Base-by-base conservation (phyloP, 1,139 yeast genomes). In the Candida mesenterica region DNA sequence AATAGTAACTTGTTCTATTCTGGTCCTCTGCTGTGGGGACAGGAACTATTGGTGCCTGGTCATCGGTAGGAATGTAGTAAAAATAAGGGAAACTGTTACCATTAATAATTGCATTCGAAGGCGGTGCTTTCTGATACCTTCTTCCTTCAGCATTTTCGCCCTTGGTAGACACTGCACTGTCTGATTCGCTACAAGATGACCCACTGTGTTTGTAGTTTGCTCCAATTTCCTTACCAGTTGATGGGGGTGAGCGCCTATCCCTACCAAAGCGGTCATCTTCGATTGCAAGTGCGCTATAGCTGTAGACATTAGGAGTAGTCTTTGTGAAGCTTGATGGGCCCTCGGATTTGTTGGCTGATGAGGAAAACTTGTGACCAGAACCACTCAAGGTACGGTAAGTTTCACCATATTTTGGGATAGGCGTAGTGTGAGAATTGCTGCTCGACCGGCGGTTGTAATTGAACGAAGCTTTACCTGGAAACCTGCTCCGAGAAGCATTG, bases 41-140 rank as follows among this genome's bases (percentile, higher is more conserved):
- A 6, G 22, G 9, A 19, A 9, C 22, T 19, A 6, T 9, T 6
- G 22, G 22, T 19, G 22, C 22, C 6, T 19, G 6, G 22, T 6
- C 22, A 19, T 19, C 22, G 24, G 39, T 44, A 12, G 61, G 61
- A 17, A 57, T 44, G 38, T 55, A 55, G 41, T 53, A 55, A 36
- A 50, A 57, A 30, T 49, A 53, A 6, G 60, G 57, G 15, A 29
- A 14, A 12, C 15, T 20, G 14, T 19, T 28, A 8, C 31, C 13
- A n/a, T n/a, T 14, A 14, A 10, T 9, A 5, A 5, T 10, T 6
- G n/a, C n/a, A n/a, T n/a, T n/a, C n/a, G n/a, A n/a, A n/a, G n/a
- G n/a, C n/a, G n/a, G n/a, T n/a, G n/a, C n/a, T n/a, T n/a, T n/a
- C n/a, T n/a, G n/a, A n/a, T n/a, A n/a, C n/a, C n/a, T n/a, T n/a